These are phyloP conservation scores for Talaromyces sp. DNA, from an alignment of 2,329 filamentous ascomycete species.

Conservation along the genomic window DNA sequence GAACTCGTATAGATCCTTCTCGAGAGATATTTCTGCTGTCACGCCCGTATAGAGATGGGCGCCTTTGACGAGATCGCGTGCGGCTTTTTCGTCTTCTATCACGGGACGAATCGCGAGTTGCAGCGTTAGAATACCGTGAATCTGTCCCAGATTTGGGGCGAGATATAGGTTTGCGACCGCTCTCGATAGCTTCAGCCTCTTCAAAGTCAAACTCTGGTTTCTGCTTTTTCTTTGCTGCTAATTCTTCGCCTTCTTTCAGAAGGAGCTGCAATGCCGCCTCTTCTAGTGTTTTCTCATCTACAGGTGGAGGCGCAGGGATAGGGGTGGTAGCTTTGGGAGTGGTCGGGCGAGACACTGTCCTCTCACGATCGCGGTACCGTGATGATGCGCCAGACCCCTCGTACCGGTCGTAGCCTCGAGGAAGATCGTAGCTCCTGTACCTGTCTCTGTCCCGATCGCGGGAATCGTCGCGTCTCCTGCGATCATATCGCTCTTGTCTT, in stretches of 20 bases:
- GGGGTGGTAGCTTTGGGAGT: conserved; percentile 30
- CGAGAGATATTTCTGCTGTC: conserved; percentile 13
- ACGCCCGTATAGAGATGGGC: conserved; percentile 19
- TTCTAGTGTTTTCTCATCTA: conserved; percentile 53
- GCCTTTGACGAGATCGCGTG: conserved; percentile 19
- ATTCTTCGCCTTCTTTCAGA: conserved; percentile 51
- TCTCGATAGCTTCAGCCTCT: conserved; percentile 40
- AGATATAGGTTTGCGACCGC: conserved; percentile 30
- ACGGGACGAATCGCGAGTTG: conserved; percentile 22
- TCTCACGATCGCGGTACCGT: conserved; percentile 26
- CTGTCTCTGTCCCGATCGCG: conserved; percentile 27
- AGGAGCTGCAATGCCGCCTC: conserved; percentile 52
- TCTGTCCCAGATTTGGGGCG: conserved; percentile 24
- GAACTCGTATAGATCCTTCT: conserved; percentile 17
- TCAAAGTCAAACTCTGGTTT: conserved; percentile 50
- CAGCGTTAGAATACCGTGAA: conserved; percentile 21
- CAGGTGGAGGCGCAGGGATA: conserved; percentile 23
- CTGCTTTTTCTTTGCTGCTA: conserved; percentile 48
- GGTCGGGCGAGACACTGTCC: conserved; percentile 22
- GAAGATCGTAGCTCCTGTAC: conserved; percentile 22
- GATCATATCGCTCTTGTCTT: conserved; percentile 44
- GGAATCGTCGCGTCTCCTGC: conserved; percentile 41
- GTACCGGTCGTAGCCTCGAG: conserved; percentile 13
- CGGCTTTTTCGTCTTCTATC: conserved; percentile 24
- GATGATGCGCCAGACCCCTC: conserved; percentile 11